Conservation (phyloP, 805 yeast genomes). For the Starmerella riodocensis region DNA sequence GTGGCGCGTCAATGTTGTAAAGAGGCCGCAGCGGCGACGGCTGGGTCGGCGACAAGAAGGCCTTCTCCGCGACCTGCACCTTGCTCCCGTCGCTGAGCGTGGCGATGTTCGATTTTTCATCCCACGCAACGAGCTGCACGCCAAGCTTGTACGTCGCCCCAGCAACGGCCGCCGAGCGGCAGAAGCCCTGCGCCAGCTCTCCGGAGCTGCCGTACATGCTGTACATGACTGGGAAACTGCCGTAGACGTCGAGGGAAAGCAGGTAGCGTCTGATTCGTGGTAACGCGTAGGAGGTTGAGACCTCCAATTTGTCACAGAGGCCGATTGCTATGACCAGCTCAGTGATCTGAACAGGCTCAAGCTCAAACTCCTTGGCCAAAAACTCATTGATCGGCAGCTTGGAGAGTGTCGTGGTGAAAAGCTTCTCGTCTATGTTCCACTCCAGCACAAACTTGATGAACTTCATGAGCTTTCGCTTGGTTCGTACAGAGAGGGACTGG, state of each 20-base stretch:
- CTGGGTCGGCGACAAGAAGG: slow-evolving; percentile 51
- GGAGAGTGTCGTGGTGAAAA: slow-evolving; percentile 41
- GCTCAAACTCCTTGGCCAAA: slow-evolving; percentile 49
- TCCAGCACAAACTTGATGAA: slow-evolving; percentile 75
- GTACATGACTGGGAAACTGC: slow-evolving; percentile 82
- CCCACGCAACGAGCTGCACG: slow-evolving; percentile 51
- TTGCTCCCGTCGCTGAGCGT: slow-evolving; percentile 49
- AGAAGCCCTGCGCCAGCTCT: slow-evolving; percentile 90
- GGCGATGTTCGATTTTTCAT: slow-evolving; percentile 55
- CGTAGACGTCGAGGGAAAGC: slow-evolving; percentile 78
- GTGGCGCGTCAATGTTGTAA: slow-evolving; percentile 13
- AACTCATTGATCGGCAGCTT: slow-evolving; percentile 47
- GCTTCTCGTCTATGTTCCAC: slow-evolving; percentile 46
- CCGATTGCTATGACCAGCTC: slow-evolving; percentile 84
- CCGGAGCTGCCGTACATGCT: slow-evolving; percentile 95
- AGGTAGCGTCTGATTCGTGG: slow-evolving; percentile 73
- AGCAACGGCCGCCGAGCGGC: slow-evolving; percentile 95
- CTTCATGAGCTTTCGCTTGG: slow-evolving; percentile 80
- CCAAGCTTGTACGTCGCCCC: slow-evolving; percentile 86
- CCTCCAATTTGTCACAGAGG: slow-evolving; percentile 46
- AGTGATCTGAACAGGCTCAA: slow-evolving; percentile 59
- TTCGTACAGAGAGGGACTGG: slow-evolving; percentile 55
- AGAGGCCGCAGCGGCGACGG: slow-evolving; percentile 18
- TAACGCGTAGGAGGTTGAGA: slow-evolving; percentile 61
- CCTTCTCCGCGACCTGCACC: slow-evolving; percentile 64